Evolutionary conservation across 805 yeast genomes (phyloP), one percentile per base, ranked within the genome.

Genomic region (Saccharomycopsis schoenii): DNA sequence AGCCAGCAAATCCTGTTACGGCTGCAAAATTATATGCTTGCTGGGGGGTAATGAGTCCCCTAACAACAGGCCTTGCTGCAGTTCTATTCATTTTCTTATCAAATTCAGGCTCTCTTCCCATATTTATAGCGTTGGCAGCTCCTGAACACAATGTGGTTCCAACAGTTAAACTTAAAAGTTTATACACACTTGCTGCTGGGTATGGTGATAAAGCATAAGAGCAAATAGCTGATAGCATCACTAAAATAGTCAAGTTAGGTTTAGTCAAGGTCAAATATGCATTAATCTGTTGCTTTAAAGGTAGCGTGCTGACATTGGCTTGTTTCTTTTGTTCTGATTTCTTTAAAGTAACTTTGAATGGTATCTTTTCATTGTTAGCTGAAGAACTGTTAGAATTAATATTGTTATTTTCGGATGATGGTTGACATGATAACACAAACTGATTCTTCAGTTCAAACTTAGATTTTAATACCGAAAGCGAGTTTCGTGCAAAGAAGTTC

Each of bases 111-210:
- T 94, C 99, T 66, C 99, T 78, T 1, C 91, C 98, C 96, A 92
- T 93, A 70, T 94, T 94, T 56, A 94, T 90, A 2, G 98, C 96
- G 73, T 94, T 94, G 1, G 99, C 99, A 1, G 97, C 85, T 11
- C 96, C 96, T 0, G 97, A 90, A 65, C 94, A 83, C 40, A 94
- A 74, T 1, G 93, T 82, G 0, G 97, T 94, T 15, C 99, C 99
- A 0, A 80, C 72, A 0, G 97, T 89, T 39, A 94, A 76, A 66
- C 84, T 83, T 39, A 88, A 68, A 57, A 94, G 78, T 64, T 89
- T 85, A 6, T 82, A 75, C 2, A 93, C 71, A 0, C 94, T 83
- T 2, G 52, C 52, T 0, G 91, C 89, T 11, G 92, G 83, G 65
- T 80, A 80, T 1, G 99, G 98, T 0, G 97, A 89, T 37, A 94